Percentiles rank a stretch among this genome's conserved stretches.
Conservation (phyloP, 169 alveolate species). For the Plasmodium gaboni region DNA sequence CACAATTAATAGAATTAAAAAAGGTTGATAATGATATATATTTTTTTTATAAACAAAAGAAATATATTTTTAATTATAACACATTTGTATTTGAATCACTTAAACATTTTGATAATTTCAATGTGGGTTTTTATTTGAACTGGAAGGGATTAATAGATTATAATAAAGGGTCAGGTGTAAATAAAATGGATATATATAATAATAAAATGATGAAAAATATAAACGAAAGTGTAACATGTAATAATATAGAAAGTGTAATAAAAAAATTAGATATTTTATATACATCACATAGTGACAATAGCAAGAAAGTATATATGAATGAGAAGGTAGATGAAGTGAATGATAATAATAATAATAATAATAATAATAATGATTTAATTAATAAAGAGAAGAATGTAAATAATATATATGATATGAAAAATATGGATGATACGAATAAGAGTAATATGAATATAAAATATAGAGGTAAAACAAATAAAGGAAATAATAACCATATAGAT, state of each 20-base stretch:
- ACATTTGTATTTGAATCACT: slow-evolving; percentile 78
- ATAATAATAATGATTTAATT: too few species aligned
- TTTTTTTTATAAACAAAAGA: slow-evolving; percentile 79
- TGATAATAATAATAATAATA: background rate
- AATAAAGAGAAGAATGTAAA: too few species aligned
- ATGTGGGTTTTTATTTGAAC: slow-evolving; percentile 41
- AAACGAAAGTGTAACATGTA: slow-evolving; percentile 35
- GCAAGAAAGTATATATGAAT: background rate
- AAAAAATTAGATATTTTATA: slow-evolving; percentile 33
- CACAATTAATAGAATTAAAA: slow-evolving; percentile 72
- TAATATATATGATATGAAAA: too few species aligned
- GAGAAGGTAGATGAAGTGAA: background rate
- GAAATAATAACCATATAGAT: too few species aligned
- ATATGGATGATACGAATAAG: too few species aligned
- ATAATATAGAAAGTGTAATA: background rate
- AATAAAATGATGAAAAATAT: slow-evolving; percentile 25
- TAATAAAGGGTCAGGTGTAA: background rate
- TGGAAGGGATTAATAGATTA: slow-evolving; percentile 82
- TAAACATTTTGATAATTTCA: slow-evolving; percentile 81
- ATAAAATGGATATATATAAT: background rate
- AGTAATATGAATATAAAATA: too few species aligned
- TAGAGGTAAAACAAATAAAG: too few species aligned
- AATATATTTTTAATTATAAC: slow-evolving; percentile 77
- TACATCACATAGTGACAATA: background rate
- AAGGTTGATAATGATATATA: slow-evolving; percentile 68